A percentile compares a stretch with the other conserved stretches of the same genome.
Conservation (phyloP, 345 rosid species). For the Populus pruinosa region DNA sequence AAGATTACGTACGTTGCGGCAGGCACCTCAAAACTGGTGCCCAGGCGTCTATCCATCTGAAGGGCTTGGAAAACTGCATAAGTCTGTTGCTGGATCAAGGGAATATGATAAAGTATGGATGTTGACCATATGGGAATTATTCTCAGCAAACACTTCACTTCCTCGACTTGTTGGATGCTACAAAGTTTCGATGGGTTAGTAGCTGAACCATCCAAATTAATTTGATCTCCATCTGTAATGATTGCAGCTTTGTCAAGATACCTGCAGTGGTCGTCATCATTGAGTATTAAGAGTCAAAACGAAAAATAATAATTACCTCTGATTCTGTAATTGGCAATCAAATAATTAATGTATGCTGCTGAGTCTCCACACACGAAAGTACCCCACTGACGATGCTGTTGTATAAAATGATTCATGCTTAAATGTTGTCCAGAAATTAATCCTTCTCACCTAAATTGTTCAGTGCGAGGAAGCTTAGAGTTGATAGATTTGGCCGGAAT, state of each 20-base stretch:
- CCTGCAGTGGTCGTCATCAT: slow-evolving; percentile 22
- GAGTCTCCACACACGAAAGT: not conserved
- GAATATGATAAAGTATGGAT: slow-evolving; percentile 37
- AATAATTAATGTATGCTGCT: not conserved
- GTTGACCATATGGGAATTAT: slow-evolving; percentile 62
- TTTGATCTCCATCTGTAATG: slow-evolving; percentile 32
- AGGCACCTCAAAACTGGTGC: slow-evolving; percentile 44
- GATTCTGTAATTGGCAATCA: not conserved
- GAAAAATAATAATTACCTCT: not conserved
- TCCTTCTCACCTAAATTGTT: slow-evolving; percentile 29
- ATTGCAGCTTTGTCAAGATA: slow-evolving; percentile 64
- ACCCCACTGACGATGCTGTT: not conserved
- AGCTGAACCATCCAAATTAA: slow-evolving; percentile 49
- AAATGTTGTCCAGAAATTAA: not conserved
- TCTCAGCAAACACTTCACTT: slow-evolving; percentile 53
- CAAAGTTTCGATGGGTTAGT: slow-evolving; percentile 58
- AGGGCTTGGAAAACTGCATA: slow-evolving; percentile 58
- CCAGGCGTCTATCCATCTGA: slow-evolving; percentile 46
- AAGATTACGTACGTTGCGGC: slow-evolving; percentile 50
- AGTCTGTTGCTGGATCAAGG: slow-evolving; percentile 49
- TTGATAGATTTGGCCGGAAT: slow-evolving; percentile 22
- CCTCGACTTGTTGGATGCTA: slow-evolving; percentile 66
- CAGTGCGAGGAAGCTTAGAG: slow-evolving; percentile 24
- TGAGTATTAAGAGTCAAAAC: not conserved
- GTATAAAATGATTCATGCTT: not conserved